Evolutionary conservation across 2,329 filamentous ascomycete genomes (phyloP).

Genomic region (Pyricularia grisea): DNA sequence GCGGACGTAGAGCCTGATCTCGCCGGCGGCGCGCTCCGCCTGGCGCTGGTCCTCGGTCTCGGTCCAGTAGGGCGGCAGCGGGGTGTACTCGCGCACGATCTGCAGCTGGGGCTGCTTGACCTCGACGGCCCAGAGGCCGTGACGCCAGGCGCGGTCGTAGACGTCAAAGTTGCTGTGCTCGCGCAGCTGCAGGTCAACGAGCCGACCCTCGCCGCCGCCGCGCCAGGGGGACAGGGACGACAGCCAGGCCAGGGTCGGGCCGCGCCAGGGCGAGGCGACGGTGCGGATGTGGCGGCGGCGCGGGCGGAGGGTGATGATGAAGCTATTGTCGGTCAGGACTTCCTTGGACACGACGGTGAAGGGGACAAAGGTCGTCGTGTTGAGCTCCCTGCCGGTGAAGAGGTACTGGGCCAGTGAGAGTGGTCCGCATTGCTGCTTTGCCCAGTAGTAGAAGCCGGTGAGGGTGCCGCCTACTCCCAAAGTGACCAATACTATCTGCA

Average conservation of each 20-base stretch:
- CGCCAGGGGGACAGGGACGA: slow-evolving; percentile 5
- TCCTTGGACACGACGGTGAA: slow-evolving; percentile 56
- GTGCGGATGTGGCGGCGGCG: slow-evolving; percentile 7
- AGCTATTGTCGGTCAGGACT: slow-evolving; percentile 55
- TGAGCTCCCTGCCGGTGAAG: slow-evolving; percentile 27
- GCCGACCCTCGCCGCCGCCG: slow-evolving; percentile 6
- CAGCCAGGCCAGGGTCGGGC: background rate
- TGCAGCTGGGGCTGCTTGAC: slow-evolving; percentile 92
- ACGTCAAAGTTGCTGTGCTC: slow-evolving; percentile 17
- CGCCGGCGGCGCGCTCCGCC: slow-evolving; percentile 19
- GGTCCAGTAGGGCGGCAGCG: slow-evolving; percentile 50
- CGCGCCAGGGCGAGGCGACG: slow-evolving; percentile 16
- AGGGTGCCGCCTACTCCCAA: background rate
- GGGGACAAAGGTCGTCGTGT: slow-evolving; percentile 51
- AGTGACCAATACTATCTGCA: background rate
- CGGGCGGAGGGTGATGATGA: slow-evolving; percentile 57
- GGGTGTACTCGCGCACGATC: slow-evolving; percentile 86
- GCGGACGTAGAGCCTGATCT: slow-evolving; percentile 69
- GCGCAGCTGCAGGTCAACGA: background rate
- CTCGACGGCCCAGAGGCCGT: slow-evolving; percentile 79
- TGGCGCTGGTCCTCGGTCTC: slow-evolving; percentile 18
- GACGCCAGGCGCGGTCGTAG: slow-evolving; percentile 37
- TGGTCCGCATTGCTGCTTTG: background rate
- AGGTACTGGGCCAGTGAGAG: slow-evolving; percentile 1
- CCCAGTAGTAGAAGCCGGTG: slow-evolving; percentile 1